Evolutionary conservation across 108 stramenopile species (phyloP), one percentile per base, ranked within the genome.

Genomic region (Mediolabrus comicus): DNA sequence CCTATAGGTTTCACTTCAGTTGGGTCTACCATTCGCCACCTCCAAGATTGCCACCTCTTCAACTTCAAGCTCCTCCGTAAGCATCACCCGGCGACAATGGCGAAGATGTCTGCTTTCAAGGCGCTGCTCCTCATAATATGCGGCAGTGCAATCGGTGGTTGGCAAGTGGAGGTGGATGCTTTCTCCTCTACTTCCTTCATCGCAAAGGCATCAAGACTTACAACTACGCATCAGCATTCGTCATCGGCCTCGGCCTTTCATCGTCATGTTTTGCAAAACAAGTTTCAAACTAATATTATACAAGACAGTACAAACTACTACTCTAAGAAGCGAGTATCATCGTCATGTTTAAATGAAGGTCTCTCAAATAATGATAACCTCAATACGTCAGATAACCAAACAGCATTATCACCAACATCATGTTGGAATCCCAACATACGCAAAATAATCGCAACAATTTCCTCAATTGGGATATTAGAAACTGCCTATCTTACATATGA

Each of bases 401-500:
- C 33, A 33, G 9, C 46, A 46, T 19, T 22, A 46, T 46, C 17
- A 46, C 19, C 46, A 46, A 22, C 46, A 16, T 41, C 39, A 49
- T 84, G 75, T 53, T 92, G 88, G 88, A 85, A 79, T 58, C 85
- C 92, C 13, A 46, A 22, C 9, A 62, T 85, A 17, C 90, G 90
- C 35, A 77, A 81, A 53, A 59, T 75, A 39, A 80, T 93, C 62
- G 89, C 72, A 3, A 80, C 74, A 4, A 52, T 93, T 22, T 86
- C 92, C 10, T 29, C 57, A 22, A 12, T 83, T 9, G 95, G 95
- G 10, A 61, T 71, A 3, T 11, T 84, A 1, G 95, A 95, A 81
- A 95, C 95, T 24, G 82, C 74, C 22, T 95, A 88, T 55, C 65
- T 95, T 17, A 88, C 90, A 5, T 86, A 67, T 34, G 74, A 74